These are phyloP conservation scores for Penicillium sp. DNA, from an alignment of 2,329 filamentous ascomycete genomes.

Conservation along the genomic window DNA sequence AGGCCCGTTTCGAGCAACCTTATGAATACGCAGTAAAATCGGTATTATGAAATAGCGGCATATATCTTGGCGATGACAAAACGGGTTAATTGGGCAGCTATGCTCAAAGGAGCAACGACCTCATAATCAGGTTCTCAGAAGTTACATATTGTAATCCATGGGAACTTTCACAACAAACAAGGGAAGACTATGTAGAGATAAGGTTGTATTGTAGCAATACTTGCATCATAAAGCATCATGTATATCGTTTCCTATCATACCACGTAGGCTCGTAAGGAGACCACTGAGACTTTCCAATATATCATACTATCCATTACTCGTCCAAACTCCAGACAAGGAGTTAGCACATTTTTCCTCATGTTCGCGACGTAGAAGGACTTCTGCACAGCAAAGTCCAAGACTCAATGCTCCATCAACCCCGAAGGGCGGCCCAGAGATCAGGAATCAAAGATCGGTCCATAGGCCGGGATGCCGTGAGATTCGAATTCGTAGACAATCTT, in stretches of 20 bases:
- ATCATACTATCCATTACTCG: background rate
- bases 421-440: conserved; percentile 28
- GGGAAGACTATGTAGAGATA: background rate
- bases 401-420: background rate
- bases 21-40: no score
- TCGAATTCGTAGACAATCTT: conserved; percentile 70
- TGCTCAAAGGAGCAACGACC: no score
- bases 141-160: no score
- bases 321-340: background rate
- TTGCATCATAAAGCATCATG: background rate
- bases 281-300: background rate
- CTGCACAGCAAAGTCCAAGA: background rate
- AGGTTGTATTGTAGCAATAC: background rate
- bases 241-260: background rate
- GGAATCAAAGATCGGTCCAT: conserved; percentile 73
- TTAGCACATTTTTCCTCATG: background rate
- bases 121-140: no score
- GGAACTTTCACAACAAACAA: no score
- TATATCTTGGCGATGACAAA: no score
- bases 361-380: background rate
- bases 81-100: no score
- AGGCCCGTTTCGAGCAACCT: no score
- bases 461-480: conserved; percentile 65
- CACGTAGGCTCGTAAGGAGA: background rate
- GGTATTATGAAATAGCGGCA: no score